Conservation (phyloP, 106 monocot species). For the Dactylorhiza incarnata region DNA sequence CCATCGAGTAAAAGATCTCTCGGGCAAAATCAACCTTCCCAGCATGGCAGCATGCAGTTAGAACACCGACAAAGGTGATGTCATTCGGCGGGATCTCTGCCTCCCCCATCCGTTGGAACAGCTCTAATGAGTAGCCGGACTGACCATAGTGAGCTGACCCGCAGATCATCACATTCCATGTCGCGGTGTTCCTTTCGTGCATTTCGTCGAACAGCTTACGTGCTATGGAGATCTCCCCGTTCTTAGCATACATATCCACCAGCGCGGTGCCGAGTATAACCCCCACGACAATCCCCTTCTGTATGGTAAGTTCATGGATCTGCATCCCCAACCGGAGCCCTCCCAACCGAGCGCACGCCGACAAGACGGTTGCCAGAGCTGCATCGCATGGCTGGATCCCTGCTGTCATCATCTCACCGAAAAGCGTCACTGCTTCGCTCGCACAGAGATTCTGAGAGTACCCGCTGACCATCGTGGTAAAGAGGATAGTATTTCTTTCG, state of each 20-base stretch:
- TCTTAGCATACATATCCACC: conserved; percentile 49
- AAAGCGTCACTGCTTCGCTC: conserved; percentile 29
- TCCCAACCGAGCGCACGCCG: conserved; percentile 50
- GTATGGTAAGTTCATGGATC: conserved; percentile 32
- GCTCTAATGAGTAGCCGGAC: conserved; percentile 23
- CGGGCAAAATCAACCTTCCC: conserved; percentile 43
- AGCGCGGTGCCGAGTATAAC: conserved; percentile 73
- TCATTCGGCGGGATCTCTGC: conserved; percentile 36
- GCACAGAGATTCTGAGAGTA: conserved; percentile 37
- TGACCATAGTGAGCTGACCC: conserved; percentile 64
- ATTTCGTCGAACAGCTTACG: conserved; percentile 33
- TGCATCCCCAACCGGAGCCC: conserved; percentile 44
- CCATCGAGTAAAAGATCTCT: conserved; percentile 25
- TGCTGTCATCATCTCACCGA: conserved; percentile 39
- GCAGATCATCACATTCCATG: conserved; percentile 80
- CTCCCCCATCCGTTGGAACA: conserved; percentile 39
- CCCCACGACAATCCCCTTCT: conserved; percentile 34
- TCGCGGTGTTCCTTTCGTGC: conserved; percentile 44
- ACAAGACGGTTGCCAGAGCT: conserved; percentile 48
- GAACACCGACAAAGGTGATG: conserved; percentile 53
- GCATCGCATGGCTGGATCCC: conserved; percentile 48
- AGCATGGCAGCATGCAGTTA: conserved; percentile 67
- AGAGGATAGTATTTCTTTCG: conserved; percentile 39
- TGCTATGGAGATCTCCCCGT: conserved; percentile 38
- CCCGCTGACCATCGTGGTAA: conserved; percentile 64